A percentile compares a stretch with the other conserved stretches of the same genome.
phyloP scores from a whole-genome alignment of 2,329 filamentous ascomycete genomes.

The Helminthosporium solani region DNA sequence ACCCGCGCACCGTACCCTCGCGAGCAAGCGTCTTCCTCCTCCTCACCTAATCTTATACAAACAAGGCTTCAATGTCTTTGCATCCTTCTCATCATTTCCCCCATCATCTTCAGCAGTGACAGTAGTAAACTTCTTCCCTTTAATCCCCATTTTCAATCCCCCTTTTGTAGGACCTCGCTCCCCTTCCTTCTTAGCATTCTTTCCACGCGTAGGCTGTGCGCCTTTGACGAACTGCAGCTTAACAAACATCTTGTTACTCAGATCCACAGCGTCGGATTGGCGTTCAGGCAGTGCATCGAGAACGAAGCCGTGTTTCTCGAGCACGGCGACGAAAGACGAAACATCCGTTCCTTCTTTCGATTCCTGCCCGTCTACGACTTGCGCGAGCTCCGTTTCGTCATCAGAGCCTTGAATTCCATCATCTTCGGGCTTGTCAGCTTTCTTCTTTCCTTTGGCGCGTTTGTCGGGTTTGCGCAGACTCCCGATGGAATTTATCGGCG shows the following conservation, averaged over 20 bases:
- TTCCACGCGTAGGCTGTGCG: slow-evolving; percentile 72
- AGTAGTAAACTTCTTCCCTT: slow-evolving; percentile 34
- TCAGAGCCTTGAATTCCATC: slow-evolving; percentile 52
- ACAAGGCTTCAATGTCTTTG: slow-evolving; percentile 85
- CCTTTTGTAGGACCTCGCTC: slow-evolving; percentile 46
- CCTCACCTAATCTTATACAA: slow-evolving; percentile 74
- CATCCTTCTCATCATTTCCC: slow-evolving; percentile 61
- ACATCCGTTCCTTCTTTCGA: slow-evolving; percentile 77
- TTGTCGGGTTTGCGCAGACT: slow-evolving; percentile 26
- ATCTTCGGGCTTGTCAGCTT: slow-evolving; percentile 50
- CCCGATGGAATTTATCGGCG: slow-evolving; percentile 66
- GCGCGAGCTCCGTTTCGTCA: slow-evolving; percentile 60
- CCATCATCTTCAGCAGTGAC: slow-evolving; percentile 53
- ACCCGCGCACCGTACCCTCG: too few relatives aligned
- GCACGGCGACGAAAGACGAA: slow-evolving; percentile 78
- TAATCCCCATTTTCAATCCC: slow-evolving; percentile 58
- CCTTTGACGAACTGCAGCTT: slow-evolving; percentile 92
- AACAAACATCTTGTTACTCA: slow-evolving; percentile 97
- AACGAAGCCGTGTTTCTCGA: slow-evolving; percentile 80
- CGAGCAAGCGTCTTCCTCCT: not conserved
- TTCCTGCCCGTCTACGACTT: slow-evolving; percentile 67
- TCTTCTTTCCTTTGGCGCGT: slow-evolving; percentile 45
- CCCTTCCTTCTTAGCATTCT: slow-evolving; percentile 57
- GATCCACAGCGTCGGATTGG: slow-evolving; percentile 66
- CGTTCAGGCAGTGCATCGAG: slow-evolving; percentile 58